Evolutionary conservation across 495 filamentous ascomycete species (phyloP), one percentile per base, ranked within the genome.

Genomic region (Daldinia bambusicola): DNA sequence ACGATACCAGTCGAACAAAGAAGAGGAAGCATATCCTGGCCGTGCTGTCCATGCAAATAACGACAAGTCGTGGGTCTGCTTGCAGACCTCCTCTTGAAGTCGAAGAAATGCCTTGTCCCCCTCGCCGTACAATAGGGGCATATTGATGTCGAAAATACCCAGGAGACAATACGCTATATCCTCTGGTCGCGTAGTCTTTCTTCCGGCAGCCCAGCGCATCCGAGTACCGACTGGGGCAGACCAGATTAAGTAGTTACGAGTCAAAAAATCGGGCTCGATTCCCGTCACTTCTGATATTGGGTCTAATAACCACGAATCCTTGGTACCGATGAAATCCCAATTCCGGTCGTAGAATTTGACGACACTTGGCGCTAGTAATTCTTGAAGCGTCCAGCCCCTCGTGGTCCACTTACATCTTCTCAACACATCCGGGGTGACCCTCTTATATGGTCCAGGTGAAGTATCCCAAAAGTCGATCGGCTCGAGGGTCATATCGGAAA

Each of bases 341-440:
- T 66, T 8, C 4, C 16, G 9, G 66, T 79, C 71, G 22, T 74
- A 79, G 53, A 80, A 84, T 20, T 71, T 40, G 30, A 80, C 61
- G 4, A 45, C 16, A 12, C 16, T n/a, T 0, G 79, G 79, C 0
- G 83, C 81, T 8, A 83, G 67, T 0, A 83, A 68, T 55, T 84
- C 80, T 48, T 84, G 80, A 10, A 82, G 57, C 0, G 80, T 80
- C 77, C 77, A 80, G n/a, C 80, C 78, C 26, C 78, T 77, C 18
- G 16, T 31, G 10, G 77, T 81, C 77, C 80, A 80, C n/a, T 69
- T 67, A 62, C 77, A 57, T 6, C 8, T 16, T 31, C 38, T 26
- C 2, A 45, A 32, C 14, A 40, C 18, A 10, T 43, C 12, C 9
- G 18, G 37, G 14, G 13, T 59, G 30, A 53, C 31, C 13, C 26